Evolutionary conservation across 164 flowering plant species (phyloP).

Genomic region (Sextonia rubra): DNA sequence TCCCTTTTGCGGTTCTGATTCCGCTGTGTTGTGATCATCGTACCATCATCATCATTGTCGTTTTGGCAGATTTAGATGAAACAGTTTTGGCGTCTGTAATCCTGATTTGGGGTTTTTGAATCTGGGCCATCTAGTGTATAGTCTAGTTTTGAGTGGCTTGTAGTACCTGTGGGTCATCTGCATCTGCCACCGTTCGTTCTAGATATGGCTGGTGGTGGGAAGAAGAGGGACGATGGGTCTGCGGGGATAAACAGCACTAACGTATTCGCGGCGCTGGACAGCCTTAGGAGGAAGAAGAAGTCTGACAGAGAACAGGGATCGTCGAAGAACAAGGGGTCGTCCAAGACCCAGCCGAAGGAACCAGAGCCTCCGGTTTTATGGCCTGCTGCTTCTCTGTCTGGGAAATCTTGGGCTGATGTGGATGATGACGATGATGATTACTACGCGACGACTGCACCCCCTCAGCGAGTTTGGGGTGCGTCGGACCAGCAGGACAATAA

Average conservation of each 20-base stretch:
- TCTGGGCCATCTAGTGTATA: neutral
- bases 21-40: neutral
- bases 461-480: slow-evolving; percentile 46
- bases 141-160: slow-evolving; percentile 1
- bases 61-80: neutral
- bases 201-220: slow-evolving; percentile 57
- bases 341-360: slow-evolving; percentile 38
- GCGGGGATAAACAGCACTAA: slow-evolving; percentile 40
- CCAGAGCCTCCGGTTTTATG: slow-evolving; percentile 57
- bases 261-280: slow-evolving; percentile 59
- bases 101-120: neutral
- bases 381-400: slow-evolving; percentile 68
- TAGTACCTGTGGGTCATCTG: slow-evolving; percentile 10
- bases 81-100: neutral
- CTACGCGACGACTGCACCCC: slow-evolving; percentile 68
- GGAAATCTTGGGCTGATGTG: slow-evolving; percentile 88
- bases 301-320: slow-evolving; percentile 46
- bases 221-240: slow-evolving; percentile 44
- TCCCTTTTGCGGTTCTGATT: neutral
- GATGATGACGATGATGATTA: slow-evolving; percentile 91
- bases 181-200: slow-evolving; percentile 1
- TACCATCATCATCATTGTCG: neutral
- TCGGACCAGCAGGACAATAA: slow-evolving; percentile 25
- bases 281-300: slow-evolving; percentile 57
- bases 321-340: slow-evolving; percentile 43